phyloP scores from a whole-genome alignment of 345 rosid genomes.

The Arabidopsis arenosa region DNA sequence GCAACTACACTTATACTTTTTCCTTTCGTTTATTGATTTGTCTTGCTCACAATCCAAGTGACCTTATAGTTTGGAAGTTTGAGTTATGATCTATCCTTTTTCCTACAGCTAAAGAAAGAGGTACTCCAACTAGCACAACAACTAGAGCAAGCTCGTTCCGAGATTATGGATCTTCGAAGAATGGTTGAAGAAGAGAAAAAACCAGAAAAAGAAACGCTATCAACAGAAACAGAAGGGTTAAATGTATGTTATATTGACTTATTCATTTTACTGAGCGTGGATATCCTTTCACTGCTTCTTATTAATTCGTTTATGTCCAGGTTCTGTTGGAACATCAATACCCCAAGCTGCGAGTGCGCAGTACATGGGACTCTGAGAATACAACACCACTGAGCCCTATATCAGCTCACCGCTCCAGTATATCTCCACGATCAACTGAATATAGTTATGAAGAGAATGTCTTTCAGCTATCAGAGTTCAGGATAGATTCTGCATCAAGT shows the following conservation, averaged over 20 bases:
- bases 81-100: constrained; percentile 4
- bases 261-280: constrained; percentile 12
- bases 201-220: constrained; percentile 27
- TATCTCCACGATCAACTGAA: constrained; percentile 61
- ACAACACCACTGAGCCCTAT: constrained; percentile 49
- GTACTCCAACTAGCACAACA: constrained; percentile 55
- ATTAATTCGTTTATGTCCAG: constrained; percentile 48
- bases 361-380: constrained; percentile 62
- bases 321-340: constrained; percentile 54
- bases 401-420: constrained; percentile 51
- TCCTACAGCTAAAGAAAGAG: constrained; percentile 66
- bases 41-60: constrained; percentile 25
- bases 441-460: constrained; percentile 64
- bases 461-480: constrained; percentile 57
- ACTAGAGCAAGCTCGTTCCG: constrained; percentile 58
- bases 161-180: constrained; percentile 58
- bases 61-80: constrained; percentile 20
- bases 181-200: constrained; percentile 47
- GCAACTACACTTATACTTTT: constrained; percentile 15
- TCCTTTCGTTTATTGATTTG: constrained; percentile 14
- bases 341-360: constrained; percentile 66
- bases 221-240: constrained; percentile 46
- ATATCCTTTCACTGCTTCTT: constrained; percentile 7
- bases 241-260: constrained; percentile 25
- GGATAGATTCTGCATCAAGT: constrained; percentile 46